A percentile compares a stretch with the other conserved stretches of the same genome.
Evolutionary conservation across 2,329 filamentous ascomycete species (phyloP).

Genomic region (Colletotrichum cuscutae): DNA sequence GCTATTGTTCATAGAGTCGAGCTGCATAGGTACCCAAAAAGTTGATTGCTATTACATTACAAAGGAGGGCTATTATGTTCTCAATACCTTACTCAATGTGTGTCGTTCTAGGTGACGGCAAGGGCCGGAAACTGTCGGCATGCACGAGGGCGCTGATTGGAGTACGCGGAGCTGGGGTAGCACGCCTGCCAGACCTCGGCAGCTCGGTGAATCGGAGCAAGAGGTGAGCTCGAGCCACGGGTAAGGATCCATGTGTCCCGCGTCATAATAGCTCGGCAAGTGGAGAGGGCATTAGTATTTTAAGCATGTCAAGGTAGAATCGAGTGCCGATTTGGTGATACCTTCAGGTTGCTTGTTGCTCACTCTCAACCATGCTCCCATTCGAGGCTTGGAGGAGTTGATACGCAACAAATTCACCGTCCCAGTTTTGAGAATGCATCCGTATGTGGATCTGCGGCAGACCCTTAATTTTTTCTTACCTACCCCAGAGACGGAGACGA

Average conservation of each 20-base stretch:
- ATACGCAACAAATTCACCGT: no score
- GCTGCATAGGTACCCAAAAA: constrained; percentile 22
- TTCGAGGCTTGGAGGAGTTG: background rate
- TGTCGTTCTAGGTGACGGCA: constrained; percentile 1
- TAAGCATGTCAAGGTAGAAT: background rate
- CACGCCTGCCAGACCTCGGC: constrained; percentile 24
- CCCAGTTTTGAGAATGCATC: background rate
- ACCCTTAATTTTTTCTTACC: background rate
- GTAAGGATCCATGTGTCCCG: background rate
- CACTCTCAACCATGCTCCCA: background rate
- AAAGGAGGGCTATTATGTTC: background rate
- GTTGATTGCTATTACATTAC: constrained; percentile 16
- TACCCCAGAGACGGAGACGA: background rate
- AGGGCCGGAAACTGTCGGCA: constrained; percentile 27
- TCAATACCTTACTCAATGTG: background rate
- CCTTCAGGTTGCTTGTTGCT: no score
- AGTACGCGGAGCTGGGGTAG: constrained; percentile 7
- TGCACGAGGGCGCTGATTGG: constrained; percentile 20
- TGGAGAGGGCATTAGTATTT: background rate
- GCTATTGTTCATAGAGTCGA: constrained; percentile 20
- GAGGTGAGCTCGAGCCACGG: background rate
- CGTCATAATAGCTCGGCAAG: constrained; percentile 4
- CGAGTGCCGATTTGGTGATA: background rate
- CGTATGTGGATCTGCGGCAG: background rate
- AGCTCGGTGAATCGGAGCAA: constrained; percentile 27